Evolutionary conservation across 1,284 basidiomycete species (phyloP).

Genomic region (Ustanciosporium gigantosporum): DNA sequence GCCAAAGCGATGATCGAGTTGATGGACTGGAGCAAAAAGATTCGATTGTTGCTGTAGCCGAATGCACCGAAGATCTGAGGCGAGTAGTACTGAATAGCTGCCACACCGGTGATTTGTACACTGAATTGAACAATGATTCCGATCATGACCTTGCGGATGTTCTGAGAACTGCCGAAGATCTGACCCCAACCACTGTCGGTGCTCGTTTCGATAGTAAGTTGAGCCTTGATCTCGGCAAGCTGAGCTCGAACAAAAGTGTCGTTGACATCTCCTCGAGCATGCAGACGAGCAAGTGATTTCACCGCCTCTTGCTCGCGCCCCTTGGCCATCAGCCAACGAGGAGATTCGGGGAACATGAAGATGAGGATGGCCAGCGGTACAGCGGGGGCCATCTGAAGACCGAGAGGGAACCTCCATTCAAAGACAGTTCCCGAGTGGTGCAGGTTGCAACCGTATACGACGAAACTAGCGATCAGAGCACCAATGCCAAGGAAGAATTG

Average conservation of each 20-base stretch:
- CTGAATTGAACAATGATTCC: slow-evolving; percentile 63
- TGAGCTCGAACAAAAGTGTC: slow-evolving; percentile 64
- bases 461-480: slow-evolving; percentile 62
- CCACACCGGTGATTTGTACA: slow-evolving; percentile 67
- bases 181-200: slow-evolving; percentile 62
- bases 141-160: slow-evolving; percentile 64
- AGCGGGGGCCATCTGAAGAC: slow-evolving; percentile 64
- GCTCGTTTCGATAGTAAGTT: slow-evolving; percentile 52
- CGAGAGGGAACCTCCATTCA: slow-evolving; percentile 68
- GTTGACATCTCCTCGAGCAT: slow-evolving; percentile 65
- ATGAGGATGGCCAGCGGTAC: slow-evolving; percentile 68
- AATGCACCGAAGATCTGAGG: slow-evolving; percentile 58
- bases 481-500: slow-evolving; percentile 67
- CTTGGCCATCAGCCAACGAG: slow-evolving; percentile 68
- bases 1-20: slow-evolving; percentile 69
- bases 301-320: slow-evolving; percentile 66
- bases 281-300: slow-evolving; percentile 65
- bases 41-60: slow-evolving; percentile 64
- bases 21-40: slow-evolving; percentile 69
- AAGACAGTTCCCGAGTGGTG: slow-evolving; percentile 51
- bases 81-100: slow-evolving; percentile 65
- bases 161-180: slow-evolving; percentile 66
- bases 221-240: slow-evolving; percentile 62
- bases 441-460: slow-evolving; percentile 63
- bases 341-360: slow-evolving; percentile 65